Conservation (phyloP, 169 alveolate genomes). For the Eimeria maxima region DNA sequence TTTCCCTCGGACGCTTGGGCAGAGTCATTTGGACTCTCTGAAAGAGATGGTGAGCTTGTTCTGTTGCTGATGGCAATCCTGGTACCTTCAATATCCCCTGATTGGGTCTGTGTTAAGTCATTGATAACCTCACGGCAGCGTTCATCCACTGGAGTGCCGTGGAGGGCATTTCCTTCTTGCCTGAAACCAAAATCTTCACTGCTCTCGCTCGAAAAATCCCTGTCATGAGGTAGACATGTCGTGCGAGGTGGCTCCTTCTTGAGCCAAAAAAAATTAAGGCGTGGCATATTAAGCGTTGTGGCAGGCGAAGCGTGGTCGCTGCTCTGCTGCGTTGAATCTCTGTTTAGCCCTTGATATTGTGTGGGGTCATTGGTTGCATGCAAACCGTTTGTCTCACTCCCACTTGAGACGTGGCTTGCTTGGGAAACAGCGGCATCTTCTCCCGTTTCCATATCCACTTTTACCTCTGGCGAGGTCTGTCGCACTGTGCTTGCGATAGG, state of each 20-base stretch:
- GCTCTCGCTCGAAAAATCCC: background rate
- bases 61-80: background rate
- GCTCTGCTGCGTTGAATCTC: background rate
- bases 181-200: background rate
- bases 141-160: background rate
- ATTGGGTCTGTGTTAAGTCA: background rate
- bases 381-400: background rate
- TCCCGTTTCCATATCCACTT: background rate
- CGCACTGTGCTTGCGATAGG: background rate
- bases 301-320: background rate
- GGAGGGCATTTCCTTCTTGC: background rate
- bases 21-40: background rate
- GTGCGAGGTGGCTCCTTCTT: conserved; percentile 17
- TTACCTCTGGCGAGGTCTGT: background rate
- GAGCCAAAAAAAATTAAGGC: conserved; percentile 53
- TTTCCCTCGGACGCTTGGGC: background rate
- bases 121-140: background rate
- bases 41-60: background rate
- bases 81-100: background rate
- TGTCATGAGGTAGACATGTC: background rate
- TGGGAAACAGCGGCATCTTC: background rate
- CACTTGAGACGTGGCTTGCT: background rate
- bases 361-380: conserved; percentile 9
- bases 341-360: background rate
- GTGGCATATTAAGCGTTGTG: background rate